These are phyloP conservation scores for Trapa incisa DNA, from an alignment of 345 rosid genomes.

Conservation along the genomic window DNA sequence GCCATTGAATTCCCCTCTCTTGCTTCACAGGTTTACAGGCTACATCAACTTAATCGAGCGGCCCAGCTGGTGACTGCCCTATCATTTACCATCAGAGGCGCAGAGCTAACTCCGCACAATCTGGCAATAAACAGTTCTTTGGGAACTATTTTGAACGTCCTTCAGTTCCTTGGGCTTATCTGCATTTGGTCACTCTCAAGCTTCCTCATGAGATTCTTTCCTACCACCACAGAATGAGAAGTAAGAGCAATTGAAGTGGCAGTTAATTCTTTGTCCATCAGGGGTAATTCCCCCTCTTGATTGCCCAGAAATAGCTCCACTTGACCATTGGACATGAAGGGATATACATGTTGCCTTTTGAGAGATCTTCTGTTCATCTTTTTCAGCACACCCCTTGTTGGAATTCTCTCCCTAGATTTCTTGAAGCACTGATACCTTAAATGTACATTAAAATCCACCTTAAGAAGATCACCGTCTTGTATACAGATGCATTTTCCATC, in stretches of 20 bases:
- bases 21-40: slow-evolving; percentile 66
- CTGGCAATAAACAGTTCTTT: slow-evolving; percentile 78
- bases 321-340: neutral
- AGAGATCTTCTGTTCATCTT: neutral
- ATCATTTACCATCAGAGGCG: slow-evolving; percentile 80
- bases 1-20: neutral
- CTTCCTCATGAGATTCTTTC: slow-evolving; percentile 68
- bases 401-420: neutral
- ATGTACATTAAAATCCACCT: neutral
- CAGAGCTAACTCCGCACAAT: slow-evolving; percentile 63
- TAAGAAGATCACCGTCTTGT: neutral
- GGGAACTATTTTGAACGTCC: slow-evolving; percentile 70
- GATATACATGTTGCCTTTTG: neutral
- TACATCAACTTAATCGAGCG: slow-evolving; percentile 49
- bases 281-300: neutral
- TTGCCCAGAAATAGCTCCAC: neutral
- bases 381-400: neutral
- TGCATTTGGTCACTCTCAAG: slow-evolving; percentile 95
- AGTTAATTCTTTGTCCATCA: neutral
- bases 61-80: slow-evolving; percentile 80
- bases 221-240: slow-evolving; percentile 14
- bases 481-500: neutral
- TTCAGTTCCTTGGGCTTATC: slow-evolving; percentile 60
- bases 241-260: neutral
- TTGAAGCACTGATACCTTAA: neutral